Base-by-base conservation (phyloP, 1,284 basidiomycete genomes). In the Sporisorium reilianum region DNA sequence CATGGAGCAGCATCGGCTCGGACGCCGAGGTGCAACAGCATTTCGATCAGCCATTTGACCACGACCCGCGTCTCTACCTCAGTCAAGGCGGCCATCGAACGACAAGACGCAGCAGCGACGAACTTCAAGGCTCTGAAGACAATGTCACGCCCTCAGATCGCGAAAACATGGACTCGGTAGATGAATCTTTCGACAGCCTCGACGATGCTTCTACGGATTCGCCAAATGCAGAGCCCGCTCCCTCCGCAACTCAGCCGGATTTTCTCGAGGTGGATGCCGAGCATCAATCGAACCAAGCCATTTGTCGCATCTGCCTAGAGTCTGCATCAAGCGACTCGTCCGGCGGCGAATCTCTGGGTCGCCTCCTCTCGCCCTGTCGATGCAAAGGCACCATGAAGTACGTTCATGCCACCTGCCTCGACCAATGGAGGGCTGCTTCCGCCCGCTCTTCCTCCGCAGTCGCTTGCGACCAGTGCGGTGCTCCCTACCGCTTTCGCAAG, bases 311-410 rank as follows among this genome's bases (percentile, higher is more conserved):
- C 38, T 73, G 70, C n/a, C 49, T 73, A 6, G 70, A 72, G 14
- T 61, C 67, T 22, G 55, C 67, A 0, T 53, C 60, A 9, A 60
- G 56, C 18, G 66, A 63, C 49, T 38, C 23, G 1, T 49, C 54
- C 32, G 64, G 57, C 12, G 73, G 68, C 30, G 73, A 75, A 36
- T 65, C 64, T 26, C 52, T 75, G 4, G 73, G 73, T 30, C 67
- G 77, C 1, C 59, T 78, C 11, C 51, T 78, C 8, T 69, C 71
- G 9, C 80, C 80, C 5, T 82, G 80, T 57, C 55, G 64, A 25
- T 82, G 80, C 61, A 64, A 69, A n/a, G 80, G 80, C 12, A 80
- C 80, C n/a, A 80, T 81, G 79, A 77, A 79, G 62, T 83, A 77
- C 48, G 80, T 83, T 25, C 81, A 83, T 45, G 68, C 77, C n/a